Base-by-base conservation (phyloP, 768 basidiomycete genomes). In the Suillus fuscotomentosus region DNA sequence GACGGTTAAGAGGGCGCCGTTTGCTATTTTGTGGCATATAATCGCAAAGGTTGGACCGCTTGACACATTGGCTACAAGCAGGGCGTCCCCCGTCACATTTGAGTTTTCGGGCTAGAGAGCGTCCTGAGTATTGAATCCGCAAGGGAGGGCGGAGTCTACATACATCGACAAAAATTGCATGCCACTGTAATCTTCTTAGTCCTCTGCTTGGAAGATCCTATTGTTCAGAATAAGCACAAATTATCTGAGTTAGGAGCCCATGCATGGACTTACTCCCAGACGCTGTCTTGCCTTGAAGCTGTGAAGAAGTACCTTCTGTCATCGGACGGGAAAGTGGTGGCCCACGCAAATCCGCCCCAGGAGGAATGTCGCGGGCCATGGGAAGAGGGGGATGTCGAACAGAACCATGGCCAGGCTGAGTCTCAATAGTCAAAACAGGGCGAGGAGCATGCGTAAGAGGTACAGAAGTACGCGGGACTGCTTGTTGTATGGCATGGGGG, bases 161-260 rank as follows among this genome's bases (percentile, higher is more conserved):
- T 75, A 93, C 92, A 93, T 66, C 92, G 89, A 79, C 92, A 94
- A 75, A 94, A 94, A 76, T 94, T 93, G 80, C 92, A 94, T 45
- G 92, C 92, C 53, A 94, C 91, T 24, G 89, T 92, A 61, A 94
- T 94, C 77, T 94, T 93, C 81, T 92, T 93, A 61, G 88, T 85
- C 63, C 90, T 84, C 68, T 85, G 85, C 68, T 89, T 88, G 66
- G 82, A 81, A 41, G 86, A 84, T 73, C 82, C 87, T 87, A 69
- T 62, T 64, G 45, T 63, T 65, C 15, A 56, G 42, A 66, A 62
- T 65, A 68, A 65, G 67, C 68, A 68, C 63, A 63, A 60, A 43
- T 57, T 55, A 56, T 60, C 64, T 42, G 41, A 53, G 43, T n/a
- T 42, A 67, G 36, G 61, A 50, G 42, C 53, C n/a, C 39, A 64